Evolutionary conservation across 2,329 filamentous ascomycete genomes (phyloP).

Genomic region (Cucurbitaria berberidis): DNA sequence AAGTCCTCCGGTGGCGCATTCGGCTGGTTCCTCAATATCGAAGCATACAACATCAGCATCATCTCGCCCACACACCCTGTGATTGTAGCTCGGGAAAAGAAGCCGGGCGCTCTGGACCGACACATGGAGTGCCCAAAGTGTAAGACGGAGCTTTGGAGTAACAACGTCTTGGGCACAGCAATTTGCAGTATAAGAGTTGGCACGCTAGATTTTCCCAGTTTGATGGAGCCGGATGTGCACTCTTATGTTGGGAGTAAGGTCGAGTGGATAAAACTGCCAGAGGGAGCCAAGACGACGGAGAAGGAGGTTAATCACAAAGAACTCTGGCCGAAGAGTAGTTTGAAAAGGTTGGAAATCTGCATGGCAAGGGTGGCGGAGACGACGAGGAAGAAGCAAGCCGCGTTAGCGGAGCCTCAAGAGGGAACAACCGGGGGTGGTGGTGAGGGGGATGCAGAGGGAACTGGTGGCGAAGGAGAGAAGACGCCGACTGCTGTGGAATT

Average conservation of each 20-base stretch:
- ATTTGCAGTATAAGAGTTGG: constrained; percentile 29
- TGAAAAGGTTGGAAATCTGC: constrained; percentile 30
- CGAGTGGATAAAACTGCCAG: constrained; percentile 35
- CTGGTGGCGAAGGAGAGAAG: constrained; percentile 30
- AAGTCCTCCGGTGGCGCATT: constrained; percentile 34
- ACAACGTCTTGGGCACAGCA: constrained; percentile 5
- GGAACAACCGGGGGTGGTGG: neutral
- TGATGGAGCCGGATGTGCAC: constrained; percentile 43
- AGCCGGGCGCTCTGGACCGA: neutral
- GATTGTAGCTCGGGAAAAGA: neutral
- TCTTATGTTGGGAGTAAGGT: constrained; percentile 37
- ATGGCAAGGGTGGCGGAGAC: constrained; percentile 9
- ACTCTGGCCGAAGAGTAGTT: constrained; percentile 38
- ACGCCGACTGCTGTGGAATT: constrained; percentile 37
- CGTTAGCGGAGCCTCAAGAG: constrained; percentile 6
- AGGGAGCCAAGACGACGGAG: constrained; percentile 23
- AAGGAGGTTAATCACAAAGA: constrained; percentile 14
- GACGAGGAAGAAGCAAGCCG: constrained; percentile 4
- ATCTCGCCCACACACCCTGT: constrained; percentile 21
- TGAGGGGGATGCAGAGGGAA: constrained; percentile 3
- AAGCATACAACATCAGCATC: constrained; percentile 27
- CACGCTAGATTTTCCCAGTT: constrained; percentile 33
- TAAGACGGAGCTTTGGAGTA: constrained; percentile 28
- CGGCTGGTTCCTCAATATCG: constrained; percentile 29
- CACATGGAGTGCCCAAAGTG: constrained; percentile 30